Evolutionary conservation across 176 grass and related monocot species (phyloP).

Genomic region (Musa schizocarpa): DNA sequence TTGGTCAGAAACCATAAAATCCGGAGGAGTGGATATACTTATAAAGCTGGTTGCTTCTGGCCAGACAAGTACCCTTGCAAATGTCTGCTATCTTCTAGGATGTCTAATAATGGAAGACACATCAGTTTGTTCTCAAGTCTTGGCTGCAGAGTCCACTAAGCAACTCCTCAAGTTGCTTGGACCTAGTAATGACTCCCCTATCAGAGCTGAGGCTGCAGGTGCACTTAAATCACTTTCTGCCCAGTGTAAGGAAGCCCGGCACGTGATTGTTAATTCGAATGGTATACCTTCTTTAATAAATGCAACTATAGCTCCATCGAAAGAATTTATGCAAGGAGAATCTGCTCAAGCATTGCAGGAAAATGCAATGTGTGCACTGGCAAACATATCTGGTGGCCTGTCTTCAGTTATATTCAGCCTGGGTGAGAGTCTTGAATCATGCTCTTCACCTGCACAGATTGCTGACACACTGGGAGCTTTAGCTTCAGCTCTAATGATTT

Average conservation of each 20-base stretch:
- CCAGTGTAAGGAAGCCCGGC: conserved; percentile 90
- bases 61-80: conserved; percentile 21
- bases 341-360: conserved; percentile 96
- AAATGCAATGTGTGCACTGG: conserved; percentile 99
- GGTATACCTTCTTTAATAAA: conserved; percentile 99
- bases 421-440: conserved; percentile 96
- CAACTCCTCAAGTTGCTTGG: conserved; percentile 93
- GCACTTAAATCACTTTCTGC: conserved; percentile 88
- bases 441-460: conserved; percentile 86
- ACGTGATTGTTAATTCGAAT: conserved; percentile 89
- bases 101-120: conserved; percentile 89
- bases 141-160: conserved; percentile 77
- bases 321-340: conserved; percentile 99
- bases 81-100: conserved; percentile 27
- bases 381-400: conserved; percentile 97
- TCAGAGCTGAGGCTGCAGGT: conserved; percentile 91
- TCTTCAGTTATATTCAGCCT: conserved; percentile 98
- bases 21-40: conserved; percentile 86
- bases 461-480: conserved; percentile 97
- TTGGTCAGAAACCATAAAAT: conserved; percentile 30
- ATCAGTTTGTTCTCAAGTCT: conserved; percentile 75
- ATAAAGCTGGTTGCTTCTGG: conserved; percentile 79
- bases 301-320: conserved; percentile 98
- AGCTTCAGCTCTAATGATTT: conserved; percentile 98
- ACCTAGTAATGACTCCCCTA: conserved; percentile 72